Conservation (phyloP, 805 yeast species). For the Suhomyces tanzawaensis region DNA sequence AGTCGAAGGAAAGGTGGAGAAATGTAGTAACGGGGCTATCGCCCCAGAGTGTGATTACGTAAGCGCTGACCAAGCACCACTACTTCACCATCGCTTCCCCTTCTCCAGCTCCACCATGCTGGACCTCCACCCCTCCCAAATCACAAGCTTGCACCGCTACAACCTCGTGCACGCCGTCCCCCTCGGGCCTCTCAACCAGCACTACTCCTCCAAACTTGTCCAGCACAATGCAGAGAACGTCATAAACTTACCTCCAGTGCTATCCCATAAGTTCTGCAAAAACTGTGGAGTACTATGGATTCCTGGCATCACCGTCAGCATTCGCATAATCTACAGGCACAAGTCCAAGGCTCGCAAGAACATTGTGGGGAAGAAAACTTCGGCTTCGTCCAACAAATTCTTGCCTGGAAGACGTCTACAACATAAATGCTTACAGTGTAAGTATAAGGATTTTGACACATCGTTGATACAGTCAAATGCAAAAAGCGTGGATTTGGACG, state of each 20-base stretch:
- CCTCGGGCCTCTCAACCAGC: slow-evolving; percentile 23
- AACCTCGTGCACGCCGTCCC: slow-evolving; percentile 30
- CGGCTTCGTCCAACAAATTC: slow-evolving; percentile 1
- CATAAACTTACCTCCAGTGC: slow-evolving; percentile 27
- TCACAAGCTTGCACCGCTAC: slow-evolving; percentile 27
- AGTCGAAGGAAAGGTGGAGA: too few species aligned
- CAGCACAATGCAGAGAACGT: slow-evolving; percentile 20
- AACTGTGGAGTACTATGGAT: slow-evolving; percentile 31
- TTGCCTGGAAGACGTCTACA: slow-evolving; percentile 12
- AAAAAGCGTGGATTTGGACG: background rate
- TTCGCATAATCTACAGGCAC: slow-evolving; percentile 19
- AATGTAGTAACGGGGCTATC: background rate
- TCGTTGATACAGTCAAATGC: slow-evolving; percentile 5
- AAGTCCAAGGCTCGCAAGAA: slow-evolving; percentile 3
- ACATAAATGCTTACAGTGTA: slow-evolving; percentile 20
- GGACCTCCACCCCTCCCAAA: slow-evolving; percentile 8
- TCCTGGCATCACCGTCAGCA: slow-evolving; percentile 33
- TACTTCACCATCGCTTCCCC: background rate
- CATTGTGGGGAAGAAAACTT: background rate
- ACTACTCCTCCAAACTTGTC: slow-evolving; percentile 22
- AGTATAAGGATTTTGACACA: slow-evolving; percentile 9
- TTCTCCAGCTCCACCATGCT: background rate
- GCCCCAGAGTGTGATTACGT: too few species aligned
- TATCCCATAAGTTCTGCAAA: slow-evolving; percentile 26
- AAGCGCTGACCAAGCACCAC: too few species aligned